Base-by-base conservation (phyloP, 805 yeast genomes). In the Hanseniaspora guilliermondii region DNA sequence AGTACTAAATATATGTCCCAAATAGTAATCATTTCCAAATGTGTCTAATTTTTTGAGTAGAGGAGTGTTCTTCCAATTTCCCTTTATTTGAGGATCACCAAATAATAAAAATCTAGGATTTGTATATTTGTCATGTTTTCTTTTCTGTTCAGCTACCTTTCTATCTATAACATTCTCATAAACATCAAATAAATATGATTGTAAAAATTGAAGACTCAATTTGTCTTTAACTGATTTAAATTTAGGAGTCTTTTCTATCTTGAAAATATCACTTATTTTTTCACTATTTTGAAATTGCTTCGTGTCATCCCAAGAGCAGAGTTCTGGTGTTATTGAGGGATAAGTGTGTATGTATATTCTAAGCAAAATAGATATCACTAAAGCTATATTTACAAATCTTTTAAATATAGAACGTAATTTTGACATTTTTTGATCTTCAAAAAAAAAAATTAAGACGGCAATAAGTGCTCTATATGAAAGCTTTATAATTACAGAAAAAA, bases 21-120 rank as follows among this genome's bases (percentile, higher is more conserved):
- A 70, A 63, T 83, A 93, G 60, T 79, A 76, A 69, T 93, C 98
- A 69, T 93, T 93, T 2, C 96, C 98, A 63, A 68, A 83, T 54
- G 85, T 84, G 64, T 93, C 98, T 25, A 93, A 70, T 50, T 87
- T 68, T 57, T 85, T 83, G 56, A 86, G 72, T 62, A 82, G 80
- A 14, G 82, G 78, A 1, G 95, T 83, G 25, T 73, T 70, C 7
- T 76, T 77, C 84, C 87, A 81, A 60, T 82, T 78, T 2, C 98
- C 98, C 58, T 91, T 85, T 66, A 93, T 89, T 70, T 93, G 98
- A 0, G 98, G 98, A 64, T 93, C 98, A 6, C 97, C 98, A 66
- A 88, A 82, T 6, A 95, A 84, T 59, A 89, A 66, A 68, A 76
- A 60, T 76, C 80, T 11, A n/a, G 53, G 47, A 37, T 49, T 41